phyloP scores from a whole-genome alignment of 2,329 filamentous ascomycete genomes.

The Dactylellina sp. region DNA sequence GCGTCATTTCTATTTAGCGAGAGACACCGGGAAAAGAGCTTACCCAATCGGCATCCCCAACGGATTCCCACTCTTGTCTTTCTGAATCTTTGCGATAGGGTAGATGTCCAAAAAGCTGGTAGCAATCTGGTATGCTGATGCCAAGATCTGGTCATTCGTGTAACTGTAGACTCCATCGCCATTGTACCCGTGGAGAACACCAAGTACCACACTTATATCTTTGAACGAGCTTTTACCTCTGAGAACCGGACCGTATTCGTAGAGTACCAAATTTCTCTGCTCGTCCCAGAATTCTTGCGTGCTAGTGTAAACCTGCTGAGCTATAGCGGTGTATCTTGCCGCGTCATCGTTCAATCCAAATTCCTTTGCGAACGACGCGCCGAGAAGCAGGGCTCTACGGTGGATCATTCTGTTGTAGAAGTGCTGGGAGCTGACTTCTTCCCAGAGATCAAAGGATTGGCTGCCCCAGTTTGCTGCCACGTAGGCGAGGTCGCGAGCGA shows the following conservation, averaged over 20 bases:
- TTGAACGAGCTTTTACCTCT: constrained; percentile 52
- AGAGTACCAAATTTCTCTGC: constrained; percentile 41
- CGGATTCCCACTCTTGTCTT: constrained; percentile 46
- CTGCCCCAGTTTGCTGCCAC: constrained; percentile 78
- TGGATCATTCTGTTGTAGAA: constrained; percentile 81
- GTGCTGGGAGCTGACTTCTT: constrained; percentile 79
- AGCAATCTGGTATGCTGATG: constrained; percentile 49
- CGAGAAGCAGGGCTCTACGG: constrained; percentile 73
- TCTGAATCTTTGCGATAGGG: constrained; percentile 34
- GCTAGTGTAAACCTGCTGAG: constrained; percentile 73
- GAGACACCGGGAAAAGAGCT: constrained; percentile 58
- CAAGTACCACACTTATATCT: constrained; percentile 53
- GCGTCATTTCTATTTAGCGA: not conserved
- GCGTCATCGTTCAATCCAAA: constrained; percentile 66
- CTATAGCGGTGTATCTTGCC: constrained; percentile 16
- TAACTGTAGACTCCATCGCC: constrained; percentile 39
- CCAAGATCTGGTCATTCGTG: constrained; percentile 45
- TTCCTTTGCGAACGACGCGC: constrained; percentile 72
- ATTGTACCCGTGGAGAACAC: constrained; percentile 49
- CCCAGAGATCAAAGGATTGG: constrained; percentile 80
- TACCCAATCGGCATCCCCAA: constrained; percentile 54
- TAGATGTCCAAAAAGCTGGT: constrained; percentile 53
- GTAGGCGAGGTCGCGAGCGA: constrained; percentile 74
- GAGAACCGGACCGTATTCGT: constrained; percentile 43
- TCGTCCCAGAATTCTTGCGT: constrained; percentile 78